phyloP scores from a whole-genome alignment of 495 filamentous ascomycete species.

The Aspergillus ellipticus region DNA sequence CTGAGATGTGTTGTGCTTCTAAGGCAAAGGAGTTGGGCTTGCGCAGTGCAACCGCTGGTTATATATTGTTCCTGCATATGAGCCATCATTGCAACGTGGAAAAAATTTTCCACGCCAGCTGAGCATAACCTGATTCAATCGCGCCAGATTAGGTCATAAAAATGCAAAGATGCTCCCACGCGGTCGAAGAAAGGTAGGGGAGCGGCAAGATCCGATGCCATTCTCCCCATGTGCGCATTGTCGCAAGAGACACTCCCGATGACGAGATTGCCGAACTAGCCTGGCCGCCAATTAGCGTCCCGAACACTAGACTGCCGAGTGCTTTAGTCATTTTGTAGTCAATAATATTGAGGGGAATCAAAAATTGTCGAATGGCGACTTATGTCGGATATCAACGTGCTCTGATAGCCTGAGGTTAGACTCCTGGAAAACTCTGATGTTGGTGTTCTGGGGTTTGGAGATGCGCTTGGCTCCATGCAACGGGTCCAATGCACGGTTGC shows the following conservation, averaged over 20 bases:
- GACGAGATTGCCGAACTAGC: background rate
- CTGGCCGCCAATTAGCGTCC: background rate
- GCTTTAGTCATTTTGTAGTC: background rate
- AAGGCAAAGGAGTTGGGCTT: background rate
- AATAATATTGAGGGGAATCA: background rate
- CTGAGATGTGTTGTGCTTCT: background rate
- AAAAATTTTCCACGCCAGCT: background rate
- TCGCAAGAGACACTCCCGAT: background rate
- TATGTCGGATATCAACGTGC: background rate
- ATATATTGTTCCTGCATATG: background rate
- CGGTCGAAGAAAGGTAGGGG: background rate
- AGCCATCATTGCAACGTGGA: background rate
- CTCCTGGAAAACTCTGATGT: no score
- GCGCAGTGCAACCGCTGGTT: background rate
- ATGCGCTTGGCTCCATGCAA: no score
- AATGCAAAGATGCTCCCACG: background rate
- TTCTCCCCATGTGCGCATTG: background rate
- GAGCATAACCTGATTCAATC: background rate
- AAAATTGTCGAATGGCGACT: background rate
- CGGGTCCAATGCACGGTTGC: no score
- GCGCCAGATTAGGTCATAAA: background rate
- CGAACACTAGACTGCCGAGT: background rate
- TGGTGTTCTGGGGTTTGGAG: no score
- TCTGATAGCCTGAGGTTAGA: background rate
- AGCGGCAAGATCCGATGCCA: background rate